Conservation (phyloP, 1,139 yeast species). For the Williopsis jadinii region DNA sequence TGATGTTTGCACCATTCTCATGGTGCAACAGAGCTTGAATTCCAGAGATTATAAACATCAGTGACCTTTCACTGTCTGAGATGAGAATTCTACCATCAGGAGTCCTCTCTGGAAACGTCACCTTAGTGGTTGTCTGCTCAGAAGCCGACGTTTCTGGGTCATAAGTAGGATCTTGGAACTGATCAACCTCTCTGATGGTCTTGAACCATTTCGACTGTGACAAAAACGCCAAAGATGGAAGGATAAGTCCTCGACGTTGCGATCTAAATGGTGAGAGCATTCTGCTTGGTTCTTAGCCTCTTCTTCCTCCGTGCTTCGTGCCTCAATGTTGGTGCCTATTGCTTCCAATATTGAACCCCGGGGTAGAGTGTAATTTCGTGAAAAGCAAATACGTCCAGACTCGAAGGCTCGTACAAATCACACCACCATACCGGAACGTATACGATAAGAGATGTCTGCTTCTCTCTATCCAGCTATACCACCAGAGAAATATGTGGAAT, state of each 20-base stretch:
- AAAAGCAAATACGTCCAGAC: no score
- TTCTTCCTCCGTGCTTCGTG: no score
- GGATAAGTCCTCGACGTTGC: slow-evolving; percentile 9
- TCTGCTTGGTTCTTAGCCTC: no score
- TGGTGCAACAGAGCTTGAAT: slow-evolving; percentile 84
- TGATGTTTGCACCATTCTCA: slow-evolving; percentile 51
- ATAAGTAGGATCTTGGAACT: slow-evolving; percentile 9
- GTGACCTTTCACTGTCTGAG: slow-evolving; percentile 49
- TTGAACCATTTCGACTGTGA: slow-evolving; percentile 16
- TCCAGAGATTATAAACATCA: slow-evolving; percentile 70
- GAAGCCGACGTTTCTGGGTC: neutral
- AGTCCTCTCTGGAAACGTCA: neutral
- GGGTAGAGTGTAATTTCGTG: no score
- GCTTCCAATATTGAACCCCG: no score
- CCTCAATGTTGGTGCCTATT: no score
- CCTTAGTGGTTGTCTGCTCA: neutral
- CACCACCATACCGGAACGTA: no score
- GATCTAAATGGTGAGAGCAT: neutral
- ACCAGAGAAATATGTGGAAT: slow-evolving; percentile 5
- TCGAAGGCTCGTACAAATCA: no score
- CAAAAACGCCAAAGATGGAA: slow-evolving; percentile 16
- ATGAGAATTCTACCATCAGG: slow-evolving; percentile 69
- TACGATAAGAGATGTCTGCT: slow-evolving; percentile 20
- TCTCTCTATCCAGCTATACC: slow-evolving; percentile 23
- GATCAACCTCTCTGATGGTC: slow-evolving; percentile 17